phyloP scores from a whole-genome alignment of 2,329 filamentous ascomycete genomes.

The Magnaporthiopsis rhizophila region DNA sequence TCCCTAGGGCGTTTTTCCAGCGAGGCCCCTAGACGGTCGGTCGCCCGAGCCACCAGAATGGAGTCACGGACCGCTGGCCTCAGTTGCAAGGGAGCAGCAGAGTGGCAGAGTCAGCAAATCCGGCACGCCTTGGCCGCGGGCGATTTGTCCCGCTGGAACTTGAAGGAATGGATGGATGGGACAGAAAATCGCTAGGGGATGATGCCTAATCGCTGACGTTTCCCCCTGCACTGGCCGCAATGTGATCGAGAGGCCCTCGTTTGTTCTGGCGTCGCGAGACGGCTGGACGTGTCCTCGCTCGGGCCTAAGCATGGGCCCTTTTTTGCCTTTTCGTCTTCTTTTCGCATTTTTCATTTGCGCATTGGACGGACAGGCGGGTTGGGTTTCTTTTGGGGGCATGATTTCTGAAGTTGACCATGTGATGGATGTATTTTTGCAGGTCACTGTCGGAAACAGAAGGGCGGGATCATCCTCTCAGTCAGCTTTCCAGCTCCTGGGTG shows the following conservation, averaged over 20 bases:
- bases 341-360: not conserved
- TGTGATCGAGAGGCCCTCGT: not conserved
- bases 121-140: too few relatives aligned
- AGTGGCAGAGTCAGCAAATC: not conserved
- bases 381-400: not conserved
- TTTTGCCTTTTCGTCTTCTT: not conserved
- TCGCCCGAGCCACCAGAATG: not conserved
- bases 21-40: not conserved
- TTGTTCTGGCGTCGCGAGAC: not conserved
- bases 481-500: not conserved
- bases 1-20: not conserved
- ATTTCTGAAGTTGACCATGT: not conserved
- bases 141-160: not conserved
- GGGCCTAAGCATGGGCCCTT: not conserved
- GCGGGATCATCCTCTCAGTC: too few relatives aligned
- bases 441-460: not conserved
- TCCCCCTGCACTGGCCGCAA: not conserved
- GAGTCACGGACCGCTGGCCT: not conserved
- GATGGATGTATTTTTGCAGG: not conserved
- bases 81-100: not conserved
- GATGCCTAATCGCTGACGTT: not conserved
- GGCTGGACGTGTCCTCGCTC: not conserved
- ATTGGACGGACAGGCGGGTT: not conserved
- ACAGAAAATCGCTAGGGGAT: not conserved
- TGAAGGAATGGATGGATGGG: not conserved